A percentile compares a stretch with the other conserved stretches of the same genome.
Evolutionary conservation across 1,284 basidiomycete species (phyloP).

Genomic region (Thelephora terrestris): DNA sequence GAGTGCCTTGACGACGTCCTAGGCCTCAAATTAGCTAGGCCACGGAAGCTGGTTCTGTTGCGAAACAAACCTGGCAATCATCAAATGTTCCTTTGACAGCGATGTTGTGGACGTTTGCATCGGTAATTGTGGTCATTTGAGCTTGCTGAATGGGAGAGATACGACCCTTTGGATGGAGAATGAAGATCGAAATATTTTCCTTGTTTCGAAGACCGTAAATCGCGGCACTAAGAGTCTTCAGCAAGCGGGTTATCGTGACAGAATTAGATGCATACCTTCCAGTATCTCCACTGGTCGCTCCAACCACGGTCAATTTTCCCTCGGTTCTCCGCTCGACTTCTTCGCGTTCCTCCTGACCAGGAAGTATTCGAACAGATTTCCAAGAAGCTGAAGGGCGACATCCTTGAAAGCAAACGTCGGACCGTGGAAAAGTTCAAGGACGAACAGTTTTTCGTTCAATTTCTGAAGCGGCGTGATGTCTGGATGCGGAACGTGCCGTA

Average conservation of each 20-base stretch:
- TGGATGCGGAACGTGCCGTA: conserved; percentile 83
- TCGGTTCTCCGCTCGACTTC: conserved; percentile 43
- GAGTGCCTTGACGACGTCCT: conserved; percentile 94
- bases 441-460: conserved; percentile 59
- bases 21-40: conserved; percentile 1
- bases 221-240: conserved; percentile 59
- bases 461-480: conserved; percentile 79
- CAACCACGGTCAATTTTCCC: conserved; percentile 88
- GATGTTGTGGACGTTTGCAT: conserved; percentile 91
- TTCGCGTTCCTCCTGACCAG: conserved; percentile 65
- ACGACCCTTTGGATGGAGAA: conserved; percentile 95
- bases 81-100: conserved; percentile 95
- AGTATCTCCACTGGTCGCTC: conserved; percentile 96
- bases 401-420: conserved; percentile 99
- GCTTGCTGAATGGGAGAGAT: conserved; percentile 98
- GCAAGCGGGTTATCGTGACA: not conserved
- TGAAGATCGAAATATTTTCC: conserved; percentile 93
- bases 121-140: conserved; percentile 97
- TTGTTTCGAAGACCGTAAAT: conserved; percentile 96
- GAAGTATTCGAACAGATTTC: conserved; percentile 97
- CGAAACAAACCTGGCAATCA: conserved; percentile 73
- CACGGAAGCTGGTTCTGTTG: not conserved
- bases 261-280: conserved; percentile 51
- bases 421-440: conserved; percentile 95
- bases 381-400: conserved; percentile 92